Percentiles rank a stretch among this genome's conserved stretches.
Evolutionary conservation across 2,329 filamentous ascomycete genomes (phyloP).

Genomic region (Talaromyces sp.): DNA sequence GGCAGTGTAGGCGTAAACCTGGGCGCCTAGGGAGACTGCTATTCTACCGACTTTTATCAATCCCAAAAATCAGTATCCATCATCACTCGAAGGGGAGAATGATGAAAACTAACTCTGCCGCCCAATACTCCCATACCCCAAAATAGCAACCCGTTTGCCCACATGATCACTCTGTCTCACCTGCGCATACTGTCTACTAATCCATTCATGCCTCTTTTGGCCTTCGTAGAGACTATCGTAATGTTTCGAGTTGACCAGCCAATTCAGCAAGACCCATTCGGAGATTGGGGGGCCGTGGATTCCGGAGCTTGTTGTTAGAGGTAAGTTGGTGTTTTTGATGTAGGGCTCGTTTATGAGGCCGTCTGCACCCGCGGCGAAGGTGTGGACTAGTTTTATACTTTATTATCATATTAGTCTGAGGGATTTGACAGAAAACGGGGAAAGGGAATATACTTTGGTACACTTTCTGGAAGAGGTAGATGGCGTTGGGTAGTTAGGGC

Average conservation of each 20-base stretch:
- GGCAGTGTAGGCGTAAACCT: conserved; percentile 70
- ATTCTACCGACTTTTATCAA: conserved; percentile 47
- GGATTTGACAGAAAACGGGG: neutral
- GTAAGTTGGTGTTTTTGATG: conserved; percentile 48
- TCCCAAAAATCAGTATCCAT: conserved; percentile 10
- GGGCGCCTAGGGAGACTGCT: conserved; percentile 62
- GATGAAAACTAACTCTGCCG: conserved; percentile 50
- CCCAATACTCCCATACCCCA: conserved; percentile 60
- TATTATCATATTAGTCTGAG: conserved; percentile 5
- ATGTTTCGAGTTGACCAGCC: conserved; percentile 52
- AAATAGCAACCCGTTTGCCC: conserved; percentile 54
- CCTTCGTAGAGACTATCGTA: conserved; percentile 52
- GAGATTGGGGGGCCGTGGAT: conserved; percentile 61
- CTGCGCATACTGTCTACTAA: neutral
- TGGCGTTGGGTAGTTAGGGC: neutral
- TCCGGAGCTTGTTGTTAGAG: conserved; percentile 51
- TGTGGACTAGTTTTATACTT: conserved; percentile 49
- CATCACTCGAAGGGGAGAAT: neutral
- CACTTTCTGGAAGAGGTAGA: conserved; percentile 13
- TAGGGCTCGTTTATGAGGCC: conserved; percentile 50
- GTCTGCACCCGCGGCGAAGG: conserved; percentile 55
- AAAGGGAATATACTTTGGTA: conserved; percentile 7
- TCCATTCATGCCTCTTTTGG: conserved; percentile 55
- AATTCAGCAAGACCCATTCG: conserved; percentile 62
- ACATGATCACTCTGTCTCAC: conserved; percentile 45